A percentile compares a stretch with the other conserved stretches of the same genome.
Conservation (phyloP, 179 eudicot species). For the Pouteria campechiana region DNA sequence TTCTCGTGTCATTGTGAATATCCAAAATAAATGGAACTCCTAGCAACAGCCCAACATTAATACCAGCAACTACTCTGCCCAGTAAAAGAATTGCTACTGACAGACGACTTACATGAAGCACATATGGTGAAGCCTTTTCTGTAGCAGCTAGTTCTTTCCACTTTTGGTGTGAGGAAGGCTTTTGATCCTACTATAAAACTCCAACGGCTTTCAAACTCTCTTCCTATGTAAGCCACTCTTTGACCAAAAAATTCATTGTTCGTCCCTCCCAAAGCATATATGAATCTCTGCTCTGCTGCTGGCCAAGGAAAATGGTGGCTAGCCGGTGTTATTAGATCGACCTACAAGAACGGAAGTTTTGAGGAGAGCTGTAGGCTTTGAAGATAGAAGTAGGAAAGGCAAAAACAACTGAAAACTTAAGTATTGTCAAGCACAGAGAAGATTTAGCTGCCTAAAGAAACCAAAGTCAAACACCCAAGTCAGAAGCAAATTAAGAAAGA, state of each 20-base stretch:
- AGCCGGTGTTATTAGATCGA: constrained; percentile 9
- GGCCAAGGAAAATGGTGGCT: constrained; percentile 10
- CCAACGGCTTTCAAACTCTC: constrained; percentile 18
- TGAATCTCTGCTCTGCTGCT: constrained; percentile 7
- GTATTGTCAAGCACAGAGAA: not conserved
- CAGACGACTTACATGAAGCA: constrained; percentile 49
- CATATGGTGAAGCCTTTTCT: constrained; percentile 25
- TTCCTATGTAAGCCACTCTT: constrained; percentile 10
- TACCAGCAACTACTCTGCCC: not conserved
- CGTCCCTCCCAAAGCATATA: constrained; percentile 12
- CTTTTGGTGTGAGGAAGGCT: constrained; percentile 16
- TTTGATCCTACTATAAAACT: constrained; percentile 37
- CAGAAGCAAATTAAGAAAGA: too few relatives aligned
- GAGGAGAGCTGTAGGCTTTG: too few relatives aligned
- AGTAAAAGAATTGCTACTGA: constrained; percentile 1
- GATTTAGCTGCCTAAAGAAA: too few relatives aligned
- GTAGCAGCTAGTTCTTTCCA: constrained; percentile 7
- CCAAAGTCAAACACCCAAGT: too few relatives aligned
- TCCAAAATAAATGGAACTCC: not conserved
- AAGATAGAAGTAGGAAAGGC: not conserved
- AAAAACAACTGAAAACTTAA: not conserved
- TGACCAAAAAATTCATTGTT: constrained; percentile 19
- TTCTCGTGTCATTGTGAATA: not conserved
- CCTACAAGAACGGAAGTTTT: constrained; percentile 21
- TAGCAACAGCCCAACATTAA: not conserved